These are phyloP conservation scores for Saccharomycopsis amapae DNA, from an alignment of 805 yeast species.

Conservation along the genomic window DNA sequence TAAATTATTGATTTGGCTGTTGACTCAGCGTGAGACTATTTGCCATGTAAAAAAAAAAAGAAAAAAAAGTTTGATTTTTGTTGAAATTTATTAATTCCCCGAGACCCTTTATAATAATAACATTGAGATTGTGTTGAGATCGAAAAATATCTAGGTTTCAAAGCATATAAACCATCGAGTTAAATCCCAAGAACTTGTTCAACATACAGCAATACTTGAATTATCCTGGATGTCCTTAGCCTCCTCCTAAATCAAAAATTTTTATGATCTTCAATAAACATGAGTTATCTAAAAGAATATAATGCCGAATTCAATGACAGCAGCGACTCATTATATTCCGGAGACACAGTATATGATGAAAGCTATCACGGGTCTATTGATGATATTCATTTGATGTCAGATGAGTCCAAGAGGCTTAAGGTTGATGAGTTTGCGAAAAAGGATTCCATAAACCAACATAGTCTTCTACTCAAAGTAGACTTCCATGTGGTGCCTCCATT, in stretches of 20 bases:
- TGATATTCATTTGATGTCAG: conserved; percentile 10
- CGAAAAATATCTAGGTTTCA: too few species aligned
- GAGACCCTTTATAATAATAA: background rate
- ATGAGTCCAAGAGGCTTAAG: conserved; percentile 4
- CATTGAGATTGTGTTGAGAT: too few species aligned
- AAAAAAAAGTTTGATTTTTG: too few species aligned
- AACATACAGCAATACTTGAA: too few species aligned
- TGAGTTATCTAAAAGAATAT: background rate
- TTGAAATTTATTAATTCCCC: too few species aligned
- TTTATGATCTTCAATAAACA: background rate
- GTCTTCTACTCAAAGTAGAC: conserved; percentile 5
- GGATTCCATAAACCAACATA: background rate
- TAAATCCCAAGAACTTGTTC: too few species aligned
- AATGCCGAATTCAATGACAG: background rate
- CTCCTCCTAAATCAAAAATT: background rate
- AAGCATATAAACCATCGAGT: too few species aligned
- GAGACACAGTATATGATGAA: conserved; percentile 28
- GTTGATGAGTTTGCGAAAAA: conserved; percentile 9
- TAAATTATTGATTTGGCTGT: too few species aligned
- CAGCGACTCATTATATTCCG: conserved; percentile 5
- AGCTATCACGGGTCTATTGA: conserved; percentile 60
- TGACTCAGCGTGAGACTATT: too few species aligned
- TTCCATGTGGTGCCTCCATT: conserved; percentile 15
- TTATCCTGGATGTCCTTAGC: too few species aligned
- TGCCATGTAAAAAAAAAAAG: too few species aligned